Evolutionary conservation across 2,329 filamentous ascomycete species (phyloP).

Genomic region (Fusarium globosum): DNA sequence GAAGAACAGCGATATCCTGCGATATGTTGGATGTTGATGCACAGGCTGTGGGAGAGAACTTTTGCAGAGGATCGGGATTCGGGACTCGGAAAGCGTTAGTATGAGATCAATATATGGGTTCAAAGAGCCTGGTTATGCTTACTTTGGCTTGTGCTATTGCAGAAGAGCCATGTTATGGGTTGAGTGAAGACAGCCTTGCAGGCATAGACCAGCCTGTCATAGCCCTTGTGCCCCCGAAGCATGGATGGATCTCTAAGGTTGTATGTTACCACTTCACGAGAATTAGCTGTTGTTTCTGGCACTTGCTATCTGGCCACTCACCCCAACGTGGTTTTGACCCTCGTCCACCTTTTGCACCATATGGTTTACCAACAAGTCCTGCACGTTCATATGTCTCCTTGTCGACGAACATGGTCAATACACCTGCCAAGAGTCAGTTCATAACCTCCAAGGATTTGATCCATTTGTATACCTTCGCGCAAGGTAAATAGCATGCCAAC

Average conservation of each 20-base stretch:
- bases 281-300: slow-evolving; percentile 40
- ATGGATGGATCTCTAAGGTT: slow-evolving; percentile 81
- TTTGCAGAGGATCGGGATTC: slow-evolving; percentile 60
- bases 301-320: slow-evolving; percentile 54
- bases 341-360: slow-evolving; percentile 67
- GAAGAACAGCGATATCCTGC: slow-evolving; percentile 32
- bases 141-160: slow-evolving; percentile 61
- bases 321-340: slow-evolving; percentile 77
- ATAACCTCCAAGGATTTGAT: not conserved
- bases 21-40: slow-evolving; percentile 46
- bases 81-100: slow-evolving; percentile 55
- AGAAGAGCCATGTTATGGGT: slow-evolving; percentile 82
- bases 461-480: slow-evolving; percentile 65
- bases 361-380: slow-evolving; percentile 79
- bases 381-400: slow-evolving; percentile 85
- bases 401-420: slow-evolving; percentile 80
- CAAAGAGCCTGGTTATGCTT: slow-evolving; percentile 12
- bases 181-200: slow-evolving; percentile 79
- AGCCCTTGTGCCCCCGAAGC: slow-evolving; percentile 84
- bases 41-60: slow-evolving; percentile 57
- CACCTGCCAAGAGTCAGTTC: slow-evolving; percentile 58
- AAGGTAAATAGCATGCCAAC: slow-evolving; percentile 80
- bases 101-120: not conserved
- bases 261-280: slow-evolving; percentile 73
- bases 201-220: slow-evolving; percentile 81